Base-by-base conservation (phyloP, 768 basidiomycete species). In the Coprinopsis cinerea region DNA sequence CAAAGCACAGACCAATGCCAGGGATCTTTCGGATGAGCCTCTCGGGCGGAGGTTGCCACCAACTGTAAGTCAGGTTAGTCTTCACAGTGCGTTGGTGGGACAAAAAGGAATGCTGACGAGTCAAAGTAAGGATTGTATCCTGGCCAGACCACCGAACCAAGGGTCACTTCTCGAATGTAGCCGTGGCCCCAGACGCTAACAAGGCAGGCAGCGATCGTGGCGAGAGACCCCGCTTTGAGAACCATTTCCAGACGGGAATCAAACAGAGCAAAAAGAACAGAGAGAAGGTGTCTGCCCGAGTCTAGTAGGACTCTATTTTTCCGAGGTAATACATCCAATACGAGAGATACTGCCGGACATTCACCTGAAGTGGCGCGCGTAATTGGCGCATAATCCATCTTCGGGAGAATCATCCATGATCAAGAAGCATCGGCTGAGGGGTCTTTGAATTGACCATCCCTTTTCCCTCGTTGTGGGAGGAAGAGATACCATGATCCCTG, bases 71-170 rank as follows among this genome's bases (percentile, higher is more conserved):
- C 3, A 24, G 15, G 22, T 22, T 22, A 41, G 10, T 43, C 32
- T 7, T 23, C 28, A 22, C 17, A 13, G 11, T 14, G 17, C 1
- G n/a, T 25, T 17, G 15, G 10, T 24, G 10, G 22, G 13, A 18
- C 11, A 18, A n/a, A 26, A 25, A 20, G 27, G 24, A 23, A 28
- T 27, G 36, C 50, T 34, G 64, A 71, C 45, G 64, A 64, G 44
- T 70, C 68, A 15, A 56, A 44, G 60, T 69, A 68, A 3, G 68
- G 68, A 39, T 66, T 58, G 30, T 67, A 70, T 2, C 70, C 71
- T 1, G 67, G 60, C 36, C 66, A 67, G 7, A 55, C 59, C 1
- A 56, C 58, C 6, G 64, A 59, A 9, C 66, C 68, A 14, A 67
- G 50, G n/a, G 61, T 63, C n/a, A 68, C 57, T 49, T 67, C 62